Base-by-base conservation (phyloP, 352 stramenopile species). In the Phytophthora chlamydospora region DNA sequence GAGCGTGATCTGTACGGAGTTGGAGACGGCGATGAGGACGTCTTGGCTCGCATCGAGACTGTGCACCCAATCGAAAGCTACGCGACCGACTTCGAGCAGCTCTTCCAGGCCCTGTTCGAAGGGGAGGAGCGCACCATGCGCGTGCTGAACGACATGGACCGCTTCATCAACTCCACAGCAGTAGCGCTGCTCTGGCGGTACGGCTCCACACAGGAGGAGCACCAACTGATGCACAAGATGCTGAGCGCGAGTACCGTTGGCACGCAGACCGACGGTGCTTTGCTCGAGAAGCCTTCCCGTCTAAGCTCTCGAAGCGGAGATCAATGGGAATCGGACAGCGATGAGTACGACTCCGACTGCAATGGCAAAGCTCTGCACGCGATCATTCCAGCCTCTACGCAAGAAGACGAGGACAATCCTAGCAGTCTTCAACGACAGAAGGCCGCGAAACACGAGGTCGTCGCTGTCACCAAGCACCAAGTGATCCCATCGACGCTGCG, bases 151-250 rank as follows among this genome's bases (percentile, higher is more conserved):
- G 65, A 80, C 33, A 68, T 90, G 53, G 83, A 91, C 29, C 71
- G 80, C 17, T 90, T 86, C 58, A 85, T 90, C 58, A 85, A 90
- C 56, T 89, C 80, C 17, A 82, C 66, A 36, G 75, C 84, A 0
- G 78, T 90, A 3, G 72, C 76, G 13, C 66, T 90, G 36, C 75
- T 91, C 14, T 91, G 83, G 83, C 75, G 81, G 34, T 84, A 89
- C 48, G 80, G 81, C 2, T 81, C 83, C 7, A 74, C 66, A 11
- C 72, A 82, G 33, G 67, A 80, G 33, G 52, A 77, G 21, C 80
- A 75, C 44, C 70, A 71, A 40, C 68, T 84, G 44, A 75, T 90
- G 49, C 69, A 87, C 40, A 72, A 78, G 52, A 87, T 89, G 76
- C 66, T 90, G 32, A 78, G 54, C 41, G 39, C 63, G 16, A 71